Conservation (phyloP, 495 filamentous ascomycete genomes). For the Trichocladium uniseriatum region DNA sequence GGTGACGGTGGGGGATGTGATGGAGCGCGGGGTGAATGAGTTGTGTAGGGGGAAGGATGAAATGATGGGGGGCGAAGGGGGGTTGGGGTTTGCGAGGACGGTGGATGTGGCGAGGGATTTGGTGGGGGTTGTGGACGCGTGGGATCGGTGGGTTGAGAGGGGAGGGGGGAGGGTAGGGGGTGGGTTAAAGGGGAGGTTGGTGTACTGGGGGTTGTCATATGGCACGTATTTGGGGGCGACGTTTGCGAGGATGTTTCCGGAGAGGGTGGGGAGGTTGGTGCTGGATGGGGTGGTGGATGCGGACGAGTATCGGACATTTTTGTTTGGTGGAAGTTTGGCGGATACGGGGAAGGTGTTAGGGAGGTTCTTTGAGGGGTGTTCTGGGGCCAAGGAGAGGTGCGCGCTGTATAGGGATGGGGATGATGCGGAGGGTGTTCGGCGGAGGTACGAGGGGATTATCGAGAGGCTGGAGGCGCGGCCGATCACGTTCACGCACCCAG, state of each 20-base stretch:
- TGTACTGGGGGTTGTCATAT: constrained; percentile 57
- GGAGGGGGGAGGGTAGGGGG: constrained; percentile 6
- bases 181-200: constrained; percentile 32
- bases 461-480: constrained; percentile 36
- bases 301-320: constrained; percentile 26
- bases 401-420: constrained; percentile 28
- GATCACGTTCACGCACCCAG: constrained; percentile 33
- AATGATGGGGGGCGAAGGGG: constrained; percentile 10
- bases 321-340: constrained; percentile 28
- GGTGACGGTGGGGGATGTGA: constrained; percentile 22
- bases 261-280: constrained; percentile 32
- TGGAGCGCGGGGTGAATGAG: constrained; percentile 23
- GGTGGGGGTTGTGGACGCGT: constrained; percentile 33
- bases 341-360: constrained; percentile 35
- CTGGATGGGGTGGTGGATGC: constrained; percentile 37
- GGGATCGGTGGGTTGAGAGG: constrained; percentile 26
- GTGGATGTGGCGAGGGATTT: constrained; percentile 30
- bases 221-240: constrained; percentile 50
- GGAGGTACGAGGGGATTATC: constrained; percentile 34
- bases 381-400: constrained; percentile 24
- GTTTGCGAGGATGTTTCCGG: constrained; percentile 36
- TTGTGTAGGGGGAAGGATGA: constrained; percentile 31
- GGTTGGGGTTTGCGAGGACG: constrained; percentile 25
- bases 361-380: constrained; percentile 34
- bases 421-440: constrained; percentile 33